Conservation (phyloP, 2,329 filamentous ascomycete species). For the Aspergillus sp. region DNA sequence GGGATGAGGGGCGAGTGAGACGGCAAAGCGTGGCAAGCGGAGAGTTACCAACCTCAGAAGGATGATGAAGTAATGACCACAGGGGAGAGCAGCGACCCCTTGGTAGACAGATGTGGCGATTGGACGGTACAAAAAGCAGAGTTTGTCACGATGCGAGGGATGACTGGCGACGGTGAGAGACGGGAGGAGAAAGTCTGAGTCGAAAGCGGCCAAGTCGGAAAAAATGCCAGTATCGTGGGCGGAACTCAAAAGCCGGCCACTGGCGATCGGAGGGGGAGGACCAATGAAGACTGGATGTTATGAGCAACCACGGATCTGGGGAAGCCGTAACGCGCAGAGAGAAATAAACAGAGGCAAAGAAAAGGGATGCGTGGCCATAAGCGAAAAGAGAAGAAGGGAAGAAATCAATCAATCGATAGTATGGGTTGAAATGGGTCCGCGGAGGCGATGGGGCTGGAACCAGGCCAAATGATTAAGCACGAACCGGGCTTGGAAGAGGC, state of each 20-base stretch:
- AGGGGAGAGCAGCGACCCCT: not conserved
- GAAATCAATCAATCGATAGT: slow-evolving; percentile 7
- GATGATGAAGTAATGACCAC: not conserved
- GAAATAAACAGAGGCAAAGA: slow-evolving; percentile 1
- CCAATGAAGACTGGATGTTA: not conserved
- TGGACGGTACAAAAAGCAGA: not conserved
- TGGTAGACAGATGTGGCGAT: slow-evolving; percentile 1
- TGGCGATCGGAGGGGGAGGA: slow-evolving; percentile 4
- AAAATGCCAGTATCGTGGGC: slow-evolving; percentile 21
- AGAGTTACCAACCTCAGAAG: not conserved
- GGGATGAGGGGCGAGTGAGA: not conserved
- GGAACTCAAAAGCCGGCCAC: slow-evolving; percentile 18
- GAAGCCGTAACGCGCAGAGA: slow-evolving; percentile 1
- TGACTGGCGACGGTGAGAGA: slow-evolving; percentile 3
- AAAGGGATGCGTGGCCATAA: slow-evolving; percentile 19
- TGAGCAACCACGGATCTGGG: slow-evolving; percentile 12
- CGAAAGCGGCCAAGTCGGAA: slow-evolving; percentile 17
- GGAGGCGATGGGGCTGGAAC: slow-evolving; percentile 17
- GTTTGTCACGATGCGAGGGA: slow-evolving; percentile 11
- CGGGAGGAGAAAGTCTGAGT: slow-evolving; percentile 15
- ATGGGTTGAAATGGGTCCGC: slow-evolving; percentile 8
- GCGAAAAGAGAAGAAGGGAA: slow-evolving; percentile 13
- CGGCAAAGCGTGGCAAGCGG: not conserved
- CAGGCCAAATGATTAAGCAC: slow-evolving; percentile 4
- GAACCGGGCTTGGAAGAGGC: not conserved